These are phyloP conservation scores for Laetiporus sulphureus DNA, from an alignment of 1,284 basidiomycete species.

Conservation along the genomic window DNA sequence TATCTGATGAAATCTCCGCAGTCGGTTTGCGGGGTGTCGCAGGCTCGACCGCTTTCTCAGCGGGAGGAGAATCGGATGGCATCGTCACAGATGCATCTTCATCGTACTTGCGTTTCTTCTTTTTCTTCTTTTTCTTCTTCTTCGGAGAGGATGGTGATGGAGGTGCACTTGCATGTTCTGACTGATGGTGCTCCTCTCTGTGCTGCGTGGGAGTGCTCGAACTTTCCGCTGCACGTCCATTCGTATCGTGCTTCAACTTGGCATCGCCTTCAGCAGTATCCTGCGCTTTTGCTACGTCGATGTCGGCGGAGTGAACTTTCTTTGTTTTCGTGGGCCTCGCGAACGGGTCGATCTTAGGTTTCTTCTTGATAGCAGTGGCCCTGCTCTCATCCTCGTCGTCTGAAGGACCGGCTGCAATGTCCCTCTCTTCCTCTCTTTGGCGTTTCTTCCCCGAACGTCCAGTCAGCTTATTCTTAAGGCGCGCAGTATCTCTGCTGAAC, in stretches of 20 bases:
- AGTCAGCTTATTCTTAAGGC: constrained; percentile 50
- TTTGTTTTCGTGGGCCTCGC: constrained; percentile 28
- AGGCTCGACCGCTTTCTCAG: no score
- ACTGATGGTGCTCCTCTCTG: background rate
- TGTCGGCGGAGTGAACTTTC: constrained; percentile 14
- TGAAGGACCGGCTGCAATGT: constrained; percentile 15
- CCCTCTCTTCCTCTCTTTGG: constrained; percentile 22
- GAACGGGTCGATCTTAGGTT: constrained; percentile 51
- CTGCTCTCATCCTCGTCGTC: constrained; percentile 54
- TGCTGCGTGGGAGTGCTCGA: background rate
- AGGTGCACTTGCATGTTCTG: background rate
- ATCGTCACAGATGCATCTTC: no score
- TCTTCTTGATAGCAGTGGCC: constrained; percentile 50
- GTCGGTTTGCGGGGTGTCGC: no score
- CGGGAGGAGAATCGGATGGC: no score
- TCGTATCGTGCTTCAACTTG: background rate
- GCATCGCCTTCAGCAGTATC: background rate
- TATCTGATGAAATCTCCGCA: no score
- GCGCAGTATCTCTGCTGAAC: constrained; percentile 40
- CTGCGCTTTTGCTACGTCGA: background rate
- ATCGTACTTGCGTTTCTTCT: no score
- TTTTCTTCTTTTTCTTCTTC: constrained; percentile 7
- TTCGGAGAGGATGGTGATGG: constrained; percentile 1
- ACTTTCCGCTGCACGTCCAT: background rate
- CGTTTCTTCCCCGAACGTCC: constrained; percentile 44